Base-by-base conservation (phyloP, 139 green algal genomes). In the Tetradesmus lagerheimii region DNA sequence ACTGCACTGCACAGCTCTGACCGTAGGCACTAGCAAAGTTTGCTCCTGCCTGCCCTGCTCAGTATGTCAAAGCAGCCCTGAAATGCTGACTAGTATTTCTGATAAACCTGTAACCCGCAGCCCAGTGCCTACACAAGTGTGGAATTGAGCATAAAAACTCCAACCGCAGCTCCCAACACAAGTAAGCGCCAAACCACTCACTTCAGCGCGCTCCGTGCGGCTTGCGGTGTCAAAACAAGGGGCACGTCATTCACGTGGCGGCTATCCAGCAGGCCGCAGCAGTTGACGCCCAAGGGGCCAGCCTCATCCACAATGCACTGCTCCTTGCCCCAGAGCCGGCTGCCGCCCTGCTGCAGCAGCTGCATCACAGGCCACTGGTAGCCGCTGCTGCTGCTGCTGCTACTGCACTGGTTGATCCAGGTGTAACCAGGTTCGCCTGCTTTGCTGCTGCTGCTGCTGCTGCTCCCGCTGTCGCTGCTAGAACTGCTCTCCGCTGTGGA, bases 341-440 rank as follows among this genome's bases (percentile, higher is more conserved):
- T 4, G 14, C 18, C 23, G 71, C 31, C 71, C 71, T 79, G 71
- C 71, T 79, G 71, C 71, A 79, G 31, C 11, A 41, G 31, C 71
- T 79, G 71, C 71, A 79, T 18, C 29, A 79, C n/a, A 79, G 31
- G 71, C 71, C 31, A 38, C 71, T 79, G 71, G 57, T 71, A 71
- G 20, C 57, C 57, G 57, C 57, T n/a, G 57, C 20, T 1, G 23
- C 57, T 2, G 45, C 45, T 2, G 45, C 45, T 31, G 57, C 53
- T 66, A 15, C 8, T 62, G 47, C 47, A 62, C 47, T 16, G 12
- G 47, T 62, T 14, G 12, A 62, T 62, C 47, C 47, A 62, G 47
- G 20, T 16, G 47, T 62, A 62, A 62, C 47, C 47, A 62, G 47
- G 12, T 23, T 62, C 47, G 20, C 20, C 47, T 2, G 1, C 47